Conservation (phyloP, 768 basidiomycete genomes). For the Chlorophyllum brunneum region DNA sequence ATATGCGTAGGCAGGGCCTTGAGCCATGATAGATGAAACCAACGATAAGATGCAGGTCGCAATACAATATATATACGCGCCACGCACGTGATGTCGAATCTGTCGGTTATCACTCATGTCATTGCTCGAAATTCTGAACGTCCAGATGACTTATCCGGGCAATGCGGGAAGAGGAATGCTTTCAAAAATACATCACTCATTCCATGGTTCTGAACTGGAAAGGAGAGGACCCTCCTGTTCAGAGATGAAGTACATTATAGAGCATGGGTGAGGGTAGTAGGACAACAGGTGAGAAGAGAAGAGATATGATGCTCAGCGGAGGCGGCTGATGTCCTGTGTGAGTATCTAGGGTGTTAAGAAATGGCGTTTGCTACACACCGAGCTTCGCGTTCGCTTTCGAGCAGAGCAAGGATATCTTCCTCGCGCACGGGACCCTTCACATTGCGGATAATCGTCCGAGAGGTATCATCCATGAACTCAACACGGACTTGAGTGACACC, state of each 20-base stretch:
- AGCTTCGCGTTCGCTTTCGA: slow-evolving; percentile 99
- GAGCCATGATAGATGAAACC: slow-evolving; percentile 15
- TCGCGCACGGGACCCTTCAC: slow-evolving; percentile 97
- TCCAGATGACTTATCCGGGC: no score
- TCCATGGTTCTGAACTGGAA: not conserved
- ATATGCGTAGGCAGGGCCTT: slow-evolving; percentile 52
- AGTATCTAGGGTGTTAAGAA: not conserved
- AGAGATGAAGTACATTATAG: not conserved
- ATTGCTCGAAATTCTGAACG: no score
- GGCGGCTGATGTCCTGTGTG: slow-evolving; percentile 24
- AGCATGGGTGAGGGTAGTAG: not conserved
- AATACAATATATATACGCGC: no score
- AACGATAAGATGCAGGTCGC: not conserved
- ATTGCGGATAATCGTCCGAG: slow-evolving; percentile 96
- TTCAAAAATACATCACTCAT: no score
- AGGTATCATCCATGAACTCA: slow-evolving; percentile 97
- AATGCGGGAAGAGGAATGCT: no score
- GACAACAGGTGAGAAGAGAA: slow-evolving; percentile 5
- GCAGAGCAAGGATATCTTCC: slow-evolving; percentile 92
- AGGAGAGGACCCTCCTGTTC: not conserved
- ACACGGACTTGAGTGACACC: slow-evolving; percentile 99
- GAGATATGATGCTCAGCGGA: slow-evolving; percentile 27
- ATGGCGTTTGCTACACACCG: slow-evolving; percentile 60
- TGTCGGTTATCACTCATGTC: no score
- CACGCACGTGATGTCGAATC: no score